Conservation (phyloP, 108 stramenopile species). For the Aurantiochytrium sp. region DNA sequence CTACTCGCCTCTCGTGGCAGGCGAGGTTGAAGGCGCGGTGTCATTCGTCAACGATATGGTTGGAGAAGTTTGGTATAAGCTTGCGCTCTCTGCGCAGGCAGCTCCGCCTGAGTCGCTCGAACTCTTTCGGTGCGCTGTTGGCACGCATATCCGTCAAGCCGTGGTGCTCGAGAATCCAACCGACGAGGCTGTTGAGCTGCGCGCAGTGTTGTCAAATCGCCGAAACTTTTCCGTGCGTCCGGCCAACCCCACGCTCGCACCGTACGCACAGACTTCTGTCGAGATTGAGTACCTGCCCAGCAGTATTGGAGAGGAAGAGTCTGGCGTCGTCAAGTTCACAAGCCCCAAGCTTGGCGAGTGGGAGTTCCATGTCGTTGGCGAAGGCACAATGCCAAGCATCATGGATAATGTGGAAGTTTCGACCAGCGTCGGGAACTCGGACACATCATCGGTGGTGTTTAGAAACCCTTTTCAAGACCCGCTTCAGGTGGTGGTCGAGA, state of each 20-base stretch:
- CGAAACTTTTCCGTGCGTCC: conserved; percentile 41
- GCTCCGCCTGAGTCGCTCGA: conserved; percentile 31
- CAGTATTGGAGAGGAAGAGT: conserved; percentile 29
- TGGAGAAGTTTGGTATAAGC: conserved; percentile 56
- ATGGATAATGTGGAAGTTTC: conserved; percentile 7
- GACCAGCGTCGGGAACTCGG: conserved; percentile 9
- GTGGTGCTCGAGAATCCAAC: conserved; percentile 50
- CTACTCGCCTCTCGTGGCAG: conserved; percentile 47
- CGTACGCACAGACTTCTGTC: conserved; percentile 28
- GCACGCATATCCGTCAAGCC: not conserved
- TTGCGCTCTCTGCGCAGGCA: conserved; percentile 34
- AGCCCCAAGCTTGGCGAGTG: conserved; percentile 39
- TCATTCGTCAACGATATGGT: conserved; percentile 39
- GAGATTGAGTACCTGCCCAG: conserved; percentile 36
- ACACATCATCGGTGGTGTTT: conserved; percentile 34
- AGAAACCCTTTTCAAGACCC: conserved; percentile 49
- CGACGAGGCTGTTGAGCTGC: conserved; percentile 27
- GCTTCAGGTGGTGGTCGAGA: conserved; percentile 31
- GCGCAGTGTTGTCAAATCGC: conserved; percentile 21
- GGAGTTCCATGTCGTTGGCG: conserved; percentile 37
- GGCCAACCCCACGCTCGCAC: conserved; percentile 19
- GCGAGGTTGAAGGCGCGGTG: conserved; percentile 32
- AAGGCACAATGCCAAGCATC: conserved; percentile 41
- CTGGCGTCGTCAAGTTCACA: conserved; percentile 16
- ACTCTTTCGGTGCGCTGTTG: conserved; percentile 31